Conservation (phyloP, 2,329 filamentous ascomycete species). For the Chaetomiaceae sp. region DNA sequence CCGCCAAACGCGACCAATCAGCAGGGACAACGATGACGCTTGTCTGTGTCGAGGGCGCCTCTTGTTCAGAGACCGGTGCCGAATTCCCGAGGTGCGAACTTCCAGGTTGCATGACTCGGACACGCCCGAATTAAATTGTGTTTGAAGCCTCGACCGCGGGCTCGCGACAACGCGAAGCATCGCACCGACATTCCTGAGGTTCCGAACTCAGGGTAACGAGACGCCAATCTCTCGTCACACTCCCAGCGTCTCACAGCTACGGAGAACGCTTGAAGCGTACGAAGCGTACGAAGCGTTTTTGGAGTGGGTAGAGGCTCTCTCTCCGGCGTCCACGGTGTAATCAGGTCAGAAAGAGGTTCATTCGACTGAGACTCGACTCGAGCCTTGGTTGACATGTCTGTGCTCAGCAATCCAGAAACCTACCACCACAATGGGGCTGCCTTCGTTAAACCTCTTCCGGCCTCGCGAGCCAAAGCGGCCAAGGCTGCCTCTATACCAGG, state of each 20-base stretch:
- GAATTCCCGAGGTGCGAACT: not conserved
- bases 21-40: not conserved
- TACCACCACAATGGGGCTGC: conserved; percentile 40
- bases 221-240: not conserved
- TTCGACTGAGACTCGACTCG: not conserved
- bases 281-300: no score
- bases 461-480: conserved; percentile 38
- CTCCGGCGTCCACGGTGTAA: not conserved
- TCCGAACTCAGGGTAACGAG: not conserved
- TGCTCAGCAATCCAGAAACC: not conserved
- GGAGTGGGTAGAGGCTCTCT: not conserved
- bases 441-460: conserved; percentile 41
- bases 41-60: not conserved
- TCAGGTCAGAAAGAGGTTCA: not conserved
- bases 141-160: not conserved
- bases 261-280: no score
- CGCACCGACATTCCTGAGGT: not conserved
- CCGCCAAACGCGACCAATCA: conserved; percentile 4
- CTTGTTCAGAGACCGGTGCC: not conserved
- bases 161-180: not conserved
- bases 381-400: not conserved
- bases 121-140: not conserved
- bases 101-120: not conserved
- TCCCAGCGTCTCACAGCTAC: no score
- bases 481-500: conserved; percentile 47